Conservation (phyloP, 441 rosid species). For the Capsella rubella region DNA sequence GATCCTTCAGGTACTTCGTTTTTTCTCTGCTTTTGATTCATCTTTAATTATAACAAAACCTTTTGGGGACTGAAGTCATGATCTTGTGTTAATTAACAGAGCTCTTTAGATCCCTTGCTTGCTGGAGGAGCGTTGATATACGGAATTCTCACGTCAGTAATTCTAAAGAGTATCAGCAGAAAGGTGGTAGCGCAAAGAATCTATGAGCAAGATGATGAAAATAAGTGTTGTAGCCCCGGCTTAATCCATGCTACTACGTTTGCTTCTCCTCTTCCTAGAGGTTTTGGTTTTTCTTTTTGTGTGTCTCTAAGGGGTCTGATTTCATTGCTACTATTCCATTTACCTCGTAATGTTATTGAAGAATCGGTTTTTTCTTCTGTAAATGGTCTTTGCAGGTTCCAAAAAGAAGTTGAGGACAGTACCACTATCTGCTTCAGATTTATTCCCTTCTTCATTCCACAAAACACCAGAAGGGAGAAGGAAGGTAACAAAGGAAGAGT, state of each 20-base stretch:
- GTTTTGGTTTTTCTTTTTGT: neutral
- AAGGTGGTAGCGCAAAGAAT: neutral
- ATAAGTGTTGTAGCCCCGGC: neutral
- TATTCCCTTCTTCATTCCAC: slow-evolving; percentile 69
- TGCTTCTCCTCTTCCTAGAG: slow-evolving; percentile 35
- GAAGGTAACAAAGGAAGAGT: slow-evolving; percentile 54
- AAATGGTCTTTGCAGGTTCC: slow-evolving; percentile 16
- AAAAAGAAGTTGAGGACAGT: slow-evolving; percentile 29
- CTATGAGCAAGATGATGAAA: slow-evolving; percentile 14
- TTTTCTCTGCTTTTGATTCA: neutral
- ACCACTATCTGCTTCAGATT: slow-evolving; percentile 49
- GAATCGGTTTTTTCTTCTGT: neutral
- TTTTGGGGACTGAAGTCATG: neutral
- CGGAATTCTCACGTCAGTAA: slow-evolving; percentile 47
- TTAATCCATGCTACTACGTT: slow-evolving; percentile 10
- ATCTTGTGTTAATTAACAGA: slow-evolving; percentile 49
- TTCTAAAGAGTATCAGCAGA: neutral
- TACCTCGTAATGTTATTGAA: neutral
- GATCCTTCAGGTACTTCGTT: slow-evolving; percentile 70
- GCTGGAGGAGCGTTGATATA: slow-evolving; percentile 58
- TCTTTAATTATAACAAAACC: neutral
- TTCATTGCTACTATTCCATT: neutral
- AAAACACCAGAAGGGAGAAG: slow-evolving; percentile 58
- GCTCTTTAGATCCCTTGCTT: slow-evolving; percentile 75
- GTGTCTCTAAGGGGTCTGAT: neutral